A percentile compares a stretch with the other conserved stretches of the same genome.
These are phyloP conservation scores for Suaeda aralocaspica DNA, from an alignment of 148 eudicot genomes.

Conservation along the genomic window DNA sequence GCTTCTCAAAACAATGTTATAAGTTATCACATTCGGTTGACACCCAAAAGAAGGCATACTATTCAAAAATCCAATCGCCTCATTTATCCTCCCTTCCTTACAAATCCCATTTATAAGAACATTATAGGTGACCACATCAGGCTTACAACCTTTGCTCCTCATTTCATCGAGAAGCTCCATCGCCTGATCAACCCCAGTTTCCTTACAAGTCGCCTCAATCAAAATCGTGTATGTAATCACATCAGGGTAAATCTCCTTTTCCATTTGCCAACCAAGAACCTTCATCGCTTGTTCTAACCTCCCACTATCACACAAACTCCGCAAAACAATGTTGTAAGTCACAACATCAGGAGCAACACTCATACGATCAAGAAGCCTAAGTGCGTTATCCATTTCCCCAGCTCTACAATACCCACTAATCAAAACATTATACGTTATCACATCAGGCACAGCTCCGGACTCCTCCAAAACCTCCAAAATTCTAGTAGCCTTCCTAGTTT, in stretches of 20 bases:
- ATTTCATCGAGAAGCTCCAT: conserved; percentile 76
- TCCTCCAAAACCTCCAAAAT: conserved; percentile 61
- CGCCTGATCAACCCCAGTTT: conserved; percentile 59
- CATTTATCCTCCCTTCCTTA: conserved; percentile 61
- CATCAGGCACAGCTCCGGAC: conserved; percentile 77
- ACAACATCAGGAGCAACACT: conserved; percentile 65
- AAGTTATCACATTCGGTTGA: conserved; percentile 60
- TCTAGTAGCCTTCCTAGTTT: conserved; percentile 61
- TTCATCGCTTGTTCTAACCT: conserved; percentile 52
- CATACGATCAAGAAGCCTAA: conserved; percentile 56
- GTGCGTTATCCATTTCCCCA: conserved; percentile 57
- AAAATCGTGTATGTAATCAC: conserved; percentile 67
- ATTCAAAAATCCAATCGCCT: conserved; percentile 56
- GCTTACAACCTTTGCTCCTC: conserved; percentile 66
- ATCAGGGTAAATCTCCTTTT: conserved; percentile 59
- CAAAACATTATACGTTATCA: conserved; percentile 60
- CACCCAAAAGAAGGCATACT: conserved; percentile 50
- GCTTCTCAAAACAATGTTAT: conserved; percentile 52
- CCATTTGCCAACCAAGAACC: conserved; percentile 49
- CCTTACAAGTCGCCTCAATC: conserved; percentile 70
- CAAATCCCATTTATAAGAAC: conserved; percentile 73
- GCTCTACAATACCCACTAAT: conserved; percentile 62
- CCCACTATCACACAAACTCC: conserved; percentile 63
- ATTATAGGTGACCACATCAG: conserved; percentile 68
- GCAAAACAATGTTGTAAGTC: conserved; percentile 61